Evolutionary conservation across 2,329 filamentous ascomycete species (phyloP).

Genomic region (Taxawa tesnikishii): DNA sequence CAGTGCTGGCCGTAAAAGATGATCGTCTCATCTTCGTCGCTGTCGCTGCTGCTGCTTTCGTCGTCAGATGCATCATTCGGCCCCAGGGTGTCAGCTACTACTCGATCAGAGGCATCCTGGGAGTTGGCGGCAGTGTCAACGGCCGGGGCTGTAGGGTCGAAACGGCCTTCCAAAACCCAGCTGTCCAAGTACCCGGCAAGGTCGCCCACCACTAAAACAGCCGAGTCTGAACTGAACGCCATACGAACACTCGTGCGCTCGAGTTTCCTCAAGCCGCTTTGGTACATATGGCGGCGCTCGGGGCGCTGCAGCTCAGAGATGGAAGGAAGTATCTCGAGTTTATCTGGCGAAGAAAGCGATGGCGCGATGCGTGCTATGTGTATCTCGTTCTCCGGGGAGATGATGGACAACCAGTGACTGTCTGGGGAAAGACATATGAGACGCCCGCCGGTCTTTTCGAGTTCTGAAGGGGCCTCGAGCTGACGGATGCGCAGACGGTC

Average conservation of each 20-base stretch:
- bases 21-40: conserved; percentile 31
- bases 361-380: conserved; percentile 33
- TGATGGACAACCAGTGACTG: conserved; percentile 53
- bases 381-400: conserved; percentile 32
- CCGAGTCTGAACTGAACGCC: conserved; percentile 70
- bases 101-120: conserved; percentile 10
- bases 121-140: conserved; percentile 20
- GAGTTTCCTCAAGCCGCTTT: conserved; percentile 50
- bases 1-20: conserved; percentile 54
- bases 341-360: conserved; percentile 26
- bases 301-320: conserved; percentile 26
- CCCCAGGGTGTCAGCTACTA: no score
- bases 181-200: conserved; percentile 77
- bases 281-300: conserved; percentile 15
- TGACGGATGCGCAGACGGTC: conserved; percentile 54
- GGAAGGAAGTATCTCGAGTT: conserved; percentile 23
- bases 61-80: conserved; percentile 15
- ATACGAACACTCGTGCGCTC: conserved; percentile 61
- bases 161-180: conserved; percentile 58
- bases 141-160: conserved; percentile 33
- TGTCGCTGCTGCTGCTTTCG: conserved; percentile 21
- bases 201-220: conserved; percentile 67
- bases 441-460: conserved; percentile 53
- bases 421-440: conserved; percentile 58
- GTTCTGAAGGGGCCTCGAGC: conserved; percentile 47